Percentiles rank a stretch among this genome's conserved stretches.
Conservation (phyloP, 805 yeast genomes). For the Dipodascus albidus region DNA sequence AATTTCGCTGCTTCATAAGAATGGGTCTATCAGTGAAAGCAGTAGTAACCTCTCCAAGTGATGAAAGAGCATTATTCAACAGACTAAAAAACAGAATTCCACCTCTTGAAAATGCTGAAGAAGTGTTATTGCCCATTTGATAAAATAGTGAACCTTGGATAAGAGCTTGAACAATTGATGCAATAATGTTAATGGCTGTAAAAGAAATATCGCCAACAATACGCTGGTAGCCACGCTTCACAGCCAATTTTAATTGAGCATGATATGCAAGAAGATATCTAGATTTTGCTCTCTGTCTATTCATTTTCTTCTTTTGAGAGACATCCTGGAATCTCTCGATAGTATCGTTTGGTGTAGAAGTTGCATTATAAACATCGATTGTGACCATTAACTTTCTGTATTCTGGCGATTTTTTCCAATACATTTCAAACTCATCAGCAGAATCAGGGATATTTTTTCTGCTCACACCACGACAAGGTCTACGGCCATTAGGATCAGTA, state of each 20-base stretch:
- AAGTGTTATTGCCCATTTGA: conserved; percentile 37
- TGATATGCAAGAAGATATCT: conserved; percentile 33
- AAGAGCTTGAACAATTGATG: conserved; percentile 45
- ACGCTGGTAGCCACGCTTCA: conserved; percentile 43
- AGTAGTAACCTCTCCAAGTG: conserved; percentile 43
- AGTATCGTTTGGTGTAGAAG: conserved; percentile 24
- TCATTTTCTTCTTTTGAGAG: conserved; percentile 29
- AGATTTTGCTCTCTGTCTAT: conserved; percentile 28
- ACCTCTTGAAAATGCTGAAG: conserved; percentile 53
- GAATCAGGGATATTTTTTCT: conserved; percentile 46
- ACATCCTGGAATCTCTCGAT: conserved; percentile 27
- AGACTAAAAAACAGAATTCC: conserved; percentile 51
- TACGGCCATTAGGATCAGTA: conserved; percentile 56
- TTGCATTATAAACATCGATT: conserved; percentile 33
- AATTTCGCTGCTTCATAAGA: conserved; percentile 58
- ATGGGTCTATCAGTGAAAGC: conserved; percentile 45
- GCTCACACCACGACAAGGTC: conserved; percentile 31
- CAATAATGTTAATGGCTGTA: conserved; percentile 33
- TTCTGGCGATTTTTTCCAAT: conserved; percentile 45
- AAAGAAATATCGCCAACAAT: conserved; percentile 46
- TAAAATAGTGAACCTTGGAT: conserved; percentile 54
- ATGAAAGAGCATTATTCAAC: conserved; percentile 48
- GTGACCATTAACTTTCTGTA: conserved; percentile 31
- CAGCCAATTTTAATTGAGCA: conserved; percentile 39
- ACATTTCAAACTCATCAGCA: conserved; percentile 47